phyloP scores from a whole-genome alignment of 1,284 basidiomycete species.

The Phellopilus nigrolimitatus region DNA sequence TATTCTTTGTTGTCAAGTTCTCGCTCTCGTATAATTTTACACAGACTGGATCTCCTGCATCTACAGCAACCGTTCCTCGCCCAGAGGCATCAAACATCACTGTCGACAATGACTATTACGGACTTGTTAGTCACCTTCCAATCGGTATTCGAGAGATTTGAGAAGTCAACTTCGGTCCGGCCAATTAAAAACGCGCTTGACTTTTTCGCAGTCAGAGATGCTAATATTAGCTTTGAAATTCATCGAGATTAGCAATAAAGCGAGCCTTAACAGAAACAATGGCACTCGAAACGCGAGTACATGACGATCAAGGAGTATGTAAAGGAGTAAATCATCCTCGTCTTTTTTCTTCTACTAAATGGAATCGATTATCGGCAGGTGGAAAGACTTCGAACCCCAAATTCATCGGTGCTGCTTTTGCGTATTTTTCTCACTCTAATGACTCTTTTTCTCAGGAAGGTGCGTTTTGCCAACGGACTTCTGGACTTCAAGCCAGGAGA shows the following conservation, averaged over 20 bases:
- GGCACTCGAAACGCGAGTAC: slow-evolving; percentile 37
- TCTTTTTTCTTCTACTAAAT: slow-evolving; percentile 18
- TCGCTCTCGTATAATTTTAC: no score
- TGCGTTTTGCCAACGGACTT: slow-evolving; percentile 31
- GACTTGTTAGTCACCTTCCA: slow-evolving; percentile 51
- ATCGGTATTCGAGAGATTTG: slow-evolving; percentile 56
- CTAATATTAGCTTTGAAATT: slow-evolving; percentile 49
- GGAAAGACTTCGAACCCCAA: slow-evolving; percentile 32
- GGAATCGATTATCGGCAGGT: slow-evolving; percentile 31
- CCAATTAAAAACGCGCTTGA: slow-evolving; percentile 55
- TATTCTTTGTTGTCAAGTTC: slow-evolving; percentile 27
- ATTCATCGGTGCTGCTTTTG: slow-evolving; percentile 16
- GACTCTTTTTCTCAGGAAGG: slow-evolving; percentile 21
- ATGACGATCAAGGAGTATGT: slow-evolving; percentile 50
- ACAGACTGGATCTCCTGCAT: slow-evolving; percentile 45
- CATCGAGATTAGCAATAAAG: slow-evolving; percentile 54
- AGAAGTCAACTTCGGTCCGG: slow-evolving; percentile 60
- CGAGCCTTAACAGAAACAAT: slow-evolving; percentile 53
- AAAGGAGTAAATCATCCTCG: slow-evolving; percentile 46
- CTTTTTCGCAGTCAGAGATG: slow-evolving; percentile 35
- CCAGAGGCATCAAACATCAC: slow-evolving; percentile 56
- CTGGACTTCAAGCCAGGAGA: slow-evolving; percentile 31
- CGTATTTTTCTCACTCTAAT: slow-evolving; percentile 9
- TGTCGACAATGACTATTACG: slow-evolving; percentile 58
- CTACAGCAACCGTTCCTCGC: slow-evolving; percentile 48